Evolutionary conservation across 345 rosid genomes (phyloP).

Genomic region (Populus pruinosa): DNA sequence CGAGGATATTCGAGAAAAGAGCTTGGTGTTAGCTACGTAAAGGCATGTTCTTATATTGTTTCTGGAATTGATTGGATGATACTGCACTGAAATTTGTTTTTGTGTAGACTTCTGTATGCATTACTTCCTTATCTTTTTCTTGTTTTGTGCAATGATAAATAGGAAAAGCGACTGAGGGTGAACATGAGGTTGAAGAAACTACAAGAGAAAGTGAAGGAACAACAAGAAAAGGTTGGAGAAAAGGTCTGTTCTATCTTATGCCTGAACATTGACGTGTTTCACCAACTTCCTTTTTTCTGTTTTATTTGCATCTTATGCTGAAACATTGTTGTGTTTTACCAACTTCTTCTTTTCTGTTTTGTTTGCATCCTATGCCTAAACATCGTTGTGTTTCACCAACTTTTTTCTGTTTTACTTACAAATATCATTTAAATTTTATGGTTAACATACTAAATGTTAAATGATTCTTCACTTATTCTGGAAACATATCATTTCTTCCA

Average conservation of each 20-base stretch:
- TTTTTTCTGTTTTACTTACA: neutral
- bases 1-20: slow-evolving; percentile 94
- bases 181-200: slow-evolving; percentile 88
- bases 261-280: neutral
- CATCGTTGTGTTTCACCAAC: neutral
- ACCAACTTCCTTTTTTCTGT: neutral
- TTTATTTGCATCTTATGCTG: slow-evolving; percentile 7
- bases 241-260: slow-evolving; percentile 41
- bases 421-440: neutral
- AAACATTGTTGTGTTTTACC: neutral
- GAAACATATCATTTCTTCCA: neutral
- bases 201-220: slow-evolving; percentile 89
- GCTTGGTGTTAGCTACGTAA: slow-evolving; percentile 90
- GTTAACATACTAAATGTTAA: neutral
- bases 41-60: slow-evolving; percentile 39
- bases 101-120: neutral
- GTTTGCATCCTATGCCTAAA: slow-evolving; percentile 4
- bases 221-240: slow-evolving; percentile 86
- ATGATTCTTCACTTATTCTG: neutral
- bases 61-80: neutral
- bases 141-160: slow-evolving; percentile 14
- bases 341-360: neutral
- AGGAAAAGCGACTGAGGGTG: slow-evolving; percentile 93
- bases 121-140: neutral
- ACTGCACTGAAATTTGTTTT: neutral